Evolutionary conservation across 1,284 basidiomycete genomes (phyloP).

Genomic region (Naganishia liquefaciens): DNA sequence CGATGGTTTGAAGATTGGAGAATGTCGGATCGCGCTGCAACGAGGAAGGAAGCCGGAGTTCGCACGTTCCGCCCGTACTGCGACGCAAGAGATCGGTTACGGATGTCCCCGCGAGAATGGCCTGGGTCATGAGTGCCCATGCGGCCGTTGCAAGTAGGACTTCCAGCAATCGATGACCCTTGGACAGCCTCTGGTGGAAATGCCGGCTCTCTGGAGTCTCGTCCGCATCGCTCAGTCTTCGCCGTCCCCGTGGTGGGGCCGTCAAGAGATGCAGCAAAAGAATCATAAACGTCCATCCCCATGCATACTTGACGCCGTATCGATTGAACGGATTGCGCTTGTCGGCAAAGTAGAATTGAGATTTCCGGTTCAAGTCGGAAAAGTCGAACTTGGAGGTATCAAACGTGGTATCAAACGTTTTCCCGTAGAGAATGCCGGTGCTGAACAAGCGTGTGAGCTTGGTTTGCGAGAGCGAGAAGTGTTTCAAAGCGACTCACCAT

Average conservation of each 20-base stretch:
- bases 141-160: constrained; percentile 10
- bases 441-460: constrained; percentile 32
- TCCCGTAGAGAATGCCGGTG: constrained; percentile 55
- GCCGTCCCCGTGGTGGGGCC: constrained; percentile 24
- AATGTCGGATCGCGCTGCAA: constrained; percentile 11
- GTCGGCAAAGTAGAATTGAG: constrained; percentile 69
- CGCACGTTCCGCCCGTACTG: constrained; percentile 26
- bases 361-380: constrained; percentile 54
- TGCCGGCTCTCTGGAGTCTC: constrained; percentile 9
- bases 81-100: constrained; percentile 27
- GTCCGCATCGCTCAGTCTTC: background rate
- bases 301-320: constrained; percentile 84
- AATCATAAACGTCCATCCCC: constrained; percentile 76
- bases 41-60: constrained; percentile 26
- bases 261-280: constrained; percentile 59
- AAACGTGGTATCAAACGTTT: constrained; percentile 65
- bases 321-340: constrained; percentile 81
- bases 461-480: background rate
- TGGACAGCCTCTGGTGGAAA: constrained; percentile 16
- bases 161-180: constrained; percentile 24
- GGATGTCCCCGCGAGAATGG: constrained; percentile 22
- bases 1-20: constrained; percentile 12
- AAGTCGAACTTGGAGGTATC: constrained; percentile 56
- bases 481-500: background rate
- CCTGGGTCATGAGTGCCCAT: constrained; percentile 30